phyloP scores from a whole-genome alignment of 2,329 filamentous ascomycete species.

The Fusarium liriodendri region DNA sequence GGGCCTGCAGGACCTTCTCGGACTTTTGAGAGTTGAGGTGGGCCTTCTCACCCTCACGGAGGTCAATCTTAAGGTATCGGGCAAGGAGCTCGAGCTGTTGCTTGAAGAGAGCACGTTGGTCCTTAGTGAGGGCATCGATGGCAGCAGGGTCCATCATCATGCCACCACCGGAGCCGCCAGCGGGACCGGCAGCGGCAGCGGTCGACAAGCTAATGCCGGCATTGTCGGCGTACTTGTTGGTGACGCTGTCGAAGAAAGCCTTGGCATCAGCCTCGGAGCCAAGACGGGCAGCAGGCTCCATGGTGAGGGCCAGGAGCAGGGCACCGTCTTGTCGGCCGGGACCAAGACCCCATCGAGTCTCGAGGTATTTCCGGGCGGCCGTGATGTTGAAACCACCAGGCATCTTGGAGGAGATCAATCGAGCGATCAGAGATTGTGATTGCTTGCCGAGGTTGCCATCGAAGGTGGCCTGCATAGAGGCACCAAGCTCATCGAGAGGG shows the following conservation, averaged over 20 bases:
- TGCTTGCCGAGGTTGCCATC: constrained; percentile 98
- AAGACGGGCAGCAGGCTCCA: constrained; percentile 89
- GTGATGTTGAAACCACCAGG: constrained; percentile 99
- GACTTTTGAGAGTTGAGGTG: constrained; percentile 87
- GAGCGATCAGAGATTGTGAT: constrained; percentile 90
- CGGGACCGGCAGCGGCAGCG: constrained; percentile 78
- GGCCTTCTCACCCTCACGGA: constrained; percentile 95
- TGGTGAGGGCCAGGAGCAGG: constrained; percentile 87
- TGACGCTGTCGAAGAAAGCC: constrained; percentile 86
- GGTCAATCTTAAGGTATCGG: constrained; percentile 95
- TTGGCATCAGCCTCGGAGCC: constrained; percentile 93
- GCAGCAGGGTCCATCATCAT: constrained; percentile 99
- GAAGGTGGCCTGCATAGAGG: constrained; percentile 97
- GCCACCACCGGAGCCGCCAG: constrained; percentile 77
- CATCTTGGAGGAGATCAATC: constrained; percentile 99
- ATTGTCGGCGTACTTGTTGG: constrained; percentile 88
- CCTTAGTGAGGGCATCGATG: constrained; percentile 95
- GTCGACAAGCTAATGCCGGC: constrained; percentile 87
- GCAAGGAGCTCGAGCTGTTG: constrained; percentile 96
- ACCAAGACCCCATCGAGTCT: constrained; percentile 91
- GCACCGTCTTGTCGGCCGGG: constrained; percentile 91
- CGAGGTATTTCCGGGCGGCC: constrained; percentile 91
- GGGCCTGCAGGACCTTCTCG: constrained; percentile 87
- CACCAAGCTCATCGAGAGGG: constrained; percentile 93
- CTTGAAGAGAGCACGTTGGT: constrained; percentile 96